Evolutionary conservation across 1,284 basidiomycete species (phyloP), one percentile per base, ranked within the genome.

Genomic region (Ceratobasidium papillatum): DNA sequence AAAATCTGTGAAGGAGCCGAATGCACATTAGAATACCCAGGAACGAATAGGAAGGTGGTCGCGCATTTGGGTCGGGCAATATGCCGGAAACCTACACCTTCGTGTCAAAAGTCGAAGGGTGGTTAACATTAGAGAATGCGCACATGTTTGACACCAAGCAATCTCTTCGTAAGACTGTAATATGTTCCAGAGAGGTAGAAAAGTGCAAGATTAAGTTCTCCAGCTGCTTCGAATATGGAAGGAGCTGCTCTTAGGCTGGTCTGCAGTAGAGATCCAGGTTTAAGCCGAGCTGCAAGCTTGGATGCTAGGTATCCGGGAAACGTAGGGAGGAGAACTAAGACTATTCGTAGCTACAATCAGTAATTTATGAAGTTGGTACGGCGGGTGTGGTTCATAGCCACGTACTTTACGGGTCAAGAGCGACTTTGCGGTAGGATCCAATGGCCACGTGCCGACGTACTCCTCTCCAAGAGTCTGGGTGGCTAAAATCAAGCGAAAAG

Each of bases 381-480:
- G 8, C 17, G 22, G 22, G 32, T 75, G 52, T 74, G 58, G 38
- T 36, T 47, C 38, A 19, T 9, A 12, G 11, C 38, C 8, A 56
- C 77, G n/a, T 49, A 79, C 78, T 43, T 54, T 66, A 9, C 87
- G 83, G 14, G 88, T 89, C 52, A 81, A 81, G 43, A 82, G 79
- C 17, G 81, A 79, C 12, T 80, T 77, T 12, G 80, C 80, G 54
- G 80, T 82, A 19, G 82, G 80, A 14, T 90, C 89, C 74, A 89
- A 88, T 71, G 91, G 88, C 88, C 94, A 91, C 38, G 94, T 91
- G 79, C 94, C 93, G 0, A 94, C 95, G 80, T 97, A 97, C 80
- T 97, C 94, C 82, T 97, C 94, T 17, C 94, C 94, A 0, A 96
- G 85, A 1, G 93, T 95, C 81, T 95, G 94, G 1, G 85, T 87